Percentiles rank a stretch among this genome's conserved stretches.
phyloP scores from a whole-genome alignment of 345 rosid genomes.

The Linum usitatissimum region DNA sequence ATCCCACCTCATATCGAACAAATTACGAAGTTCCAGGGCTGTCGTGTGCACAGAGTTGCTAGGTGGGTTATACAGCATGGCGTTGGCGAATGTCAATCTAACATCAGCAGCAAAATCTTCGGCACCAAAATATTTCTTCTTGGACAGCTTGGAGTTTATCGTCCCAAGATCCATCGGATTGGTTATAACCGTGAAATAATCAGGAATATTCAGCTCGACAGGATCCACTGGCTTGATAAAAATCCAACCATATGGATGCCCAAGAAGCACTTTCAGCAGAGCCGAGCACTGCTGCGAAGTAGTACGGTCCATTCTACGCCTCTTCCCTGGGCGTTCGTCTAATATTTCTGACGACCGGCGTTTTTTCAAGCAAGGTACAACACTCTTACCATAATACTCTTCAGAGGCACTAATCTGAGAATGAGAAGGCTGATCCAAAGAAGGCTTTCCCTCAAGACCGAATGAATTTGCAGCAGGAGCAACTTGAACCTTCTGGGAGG shows the following conservation, averaged over 20 bases:
- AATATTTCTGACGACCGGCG: constrained; percentile 25
- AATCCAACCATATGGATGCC: constrained; percentile 40
- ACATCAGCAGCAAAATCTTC: constrained; percentile 81
- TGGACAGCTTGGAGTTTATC: constrained; percentile 41
- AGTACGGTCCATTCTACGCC: constrained; percentile 42
- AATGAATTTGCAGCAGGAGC: constrained; percentile 15
- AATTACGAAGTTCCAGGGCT: constrained; percentile 34
- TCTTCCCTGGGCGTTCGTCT: constrained; percentile 37
- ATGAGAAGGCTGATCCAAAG: constrained; percentile 9
- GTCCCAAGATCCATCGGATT: constrained; percentile 93
- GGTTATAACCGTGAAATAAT: constrained; percentile 57
- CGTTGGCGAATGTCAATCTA: constrained; percentile 67
- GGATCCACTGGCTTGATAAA: constrained; percentile 77
- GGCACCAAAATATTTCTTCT: constrained; percentile 27
- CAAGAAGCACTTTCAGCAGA: constrained; percentile 33
- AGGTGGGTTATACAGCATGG: constrained; percentile 70
- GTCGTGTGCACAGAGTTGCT: constrained; percentile 37
- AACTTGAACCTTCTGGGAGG: constrained; percentile 29
- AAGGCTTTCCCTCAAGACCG: constrained; percentile 13
- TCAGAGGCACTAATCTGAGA: constrained; percentile 12
- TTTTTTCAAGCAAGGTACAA: constrained; percentile 19
- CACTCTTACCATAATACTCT: constrained; percentile 13
- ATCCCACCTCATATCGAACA: constrained; percentile 61
- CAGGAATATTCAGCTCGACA: constrained; percentile 48
- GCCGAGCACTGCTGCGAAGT: constrained; percentile 39